phyloP scores from a whole-genome alignment of 2,329 filamentous ascomycete species.

The Paraphaeosphaeria sporulosa region DNA sequence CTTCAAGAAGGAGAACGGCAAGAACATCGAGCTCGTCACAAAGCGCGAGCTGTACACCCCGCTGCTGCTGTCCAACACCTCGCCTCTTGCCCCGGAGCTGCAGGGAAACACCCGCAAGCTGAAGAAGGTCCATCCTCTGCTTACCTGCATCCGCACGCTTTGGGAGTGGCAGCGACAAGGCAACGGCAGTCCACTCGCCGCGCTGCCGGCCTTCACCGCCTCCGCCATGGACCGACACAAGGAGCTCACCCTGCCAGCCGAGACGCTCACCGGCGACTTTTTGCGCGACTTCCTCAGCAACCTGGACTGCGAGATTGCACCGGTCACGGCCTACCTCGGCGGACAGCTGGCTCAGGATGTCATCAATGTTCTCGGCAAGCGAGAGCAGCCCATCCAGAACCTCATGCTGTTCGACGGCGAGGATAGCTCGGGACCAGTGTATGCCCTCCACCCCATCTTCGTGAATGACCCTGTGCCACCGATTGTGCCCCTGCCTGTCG shows the following conservation, averaged over 20 bases:
- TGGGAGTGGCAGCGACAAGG: conserved; percentile 79
- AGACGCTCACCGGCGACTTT: conserved; percentile 64
- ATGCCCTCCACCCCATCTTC: conserved; percentile 77
- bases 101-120: conserved; percentile 72
- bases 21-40: conserved; percentile 82
- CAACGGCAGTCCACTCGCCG: conserved; percentile 60
- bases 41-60: conserved; percentile 93
- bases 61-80: conserved; percentile 83
- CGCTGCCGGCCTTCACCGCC: conserved; percentile 78
- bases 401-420: conserved; percentile 91
- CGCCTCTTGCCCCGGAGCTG: conserved; percentile 73
- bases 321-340: conserved; percentile 87
- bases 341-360: conserved; percentile 94
- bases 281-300: conserved; percentile 87
- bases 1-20: conserved; percentile 68
- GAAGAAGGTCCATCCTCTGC: conserved; percentile 78
- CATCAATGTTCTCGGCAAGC: conserved; percentile 90
- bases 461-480: conserved; percentile 33
- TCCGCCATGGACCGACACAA: conserved; percentile 81
- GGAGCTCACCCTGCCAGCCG: conserved; percentile 60
- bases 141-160: conserved; percentile 86
- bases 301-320: conserved; percentile 81
- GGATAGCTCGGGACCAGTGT: conserved; percentile 77
- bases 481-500: conserved; percentile 31
- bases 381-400: conserved; percentile 96